Evolutionary conservation across 2,329 filamentous ascomycete species (phyloP).

Genomic region (Calonectria fujianensis): DNA sequence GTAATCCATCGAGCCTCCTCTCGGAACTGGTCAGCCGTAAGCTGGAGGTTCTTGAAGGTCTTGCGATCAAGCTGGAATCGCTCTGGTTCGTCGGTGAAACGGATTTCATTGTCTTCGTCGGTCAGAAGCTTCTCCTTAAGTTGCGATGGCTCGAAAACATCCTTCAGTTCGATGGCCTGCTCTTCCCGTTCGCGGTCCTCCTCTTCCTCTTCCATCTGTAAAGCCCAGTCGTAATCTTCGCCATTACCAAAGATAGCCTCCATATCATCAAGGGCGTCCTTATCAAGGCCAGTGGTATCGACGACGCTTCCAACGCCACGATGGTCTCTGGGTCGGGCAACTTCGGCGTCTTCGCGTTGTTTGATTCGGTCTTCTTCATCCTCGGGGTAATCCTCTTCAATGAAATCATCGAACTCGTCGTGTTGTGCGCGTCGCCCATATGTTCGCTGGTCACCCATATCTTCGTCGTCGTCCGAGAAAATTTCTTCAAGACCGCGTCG

Average conservation of each 20-base stretch:
- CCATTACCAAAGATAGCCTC: conserved; percentile 96
- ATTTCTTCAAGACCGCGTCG: conserved; percentile 90
- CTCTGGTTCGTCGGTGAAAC: conserved; percentile 92
- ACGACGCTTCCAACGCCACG: conserved; percentile 81
- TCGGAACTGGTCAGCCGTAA: conserved; percentile 88
- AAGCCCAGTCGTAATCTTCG: conserved; percentile 95
- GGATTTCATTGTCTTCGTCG: conserved; percentile 94
- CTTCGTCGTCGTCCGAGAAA: conserved; percentile 95
- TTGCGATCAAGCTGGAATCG: conserved; percentile 94
- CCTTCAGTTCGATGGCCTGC: conserved; percentile 92
- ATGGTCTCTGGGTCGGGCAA: conserved; percentile 84
- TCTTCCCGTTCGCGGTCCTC: conserved; percentile 87
- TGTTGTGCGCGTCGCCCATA: conserved; percentile 76
- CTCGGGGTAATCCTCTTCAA: conserved; percentile 94
- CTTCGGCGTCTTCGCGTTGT: conserved; percentile 89
- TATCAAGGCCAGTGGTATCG: conserved; percentile 90
- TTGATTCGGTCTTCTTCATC: conserved; percentile 86
- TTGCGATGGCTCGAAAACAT: conserved; percentile 98
- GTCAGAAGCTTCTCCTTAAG: conserved; percentile 95
- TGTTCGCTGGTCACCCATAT: conserved; percentile 73
- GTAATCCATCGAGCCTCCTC: conserved; percentile 96
- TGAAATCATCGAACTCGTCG: conserved; percentile 95
- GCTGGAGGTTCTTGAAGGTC: conserved; percentile 87
- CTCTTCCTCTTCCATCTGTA: conserved; percentile 91
- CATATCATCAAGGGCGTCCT: conserved; percentile 96